Percentiles rank a stretch among this genome's conserved stretches.
Conservation (phyloP, 2,329 filamentous ascomycete genomes). For the Colletotrichum chrysophilum region DNA sequence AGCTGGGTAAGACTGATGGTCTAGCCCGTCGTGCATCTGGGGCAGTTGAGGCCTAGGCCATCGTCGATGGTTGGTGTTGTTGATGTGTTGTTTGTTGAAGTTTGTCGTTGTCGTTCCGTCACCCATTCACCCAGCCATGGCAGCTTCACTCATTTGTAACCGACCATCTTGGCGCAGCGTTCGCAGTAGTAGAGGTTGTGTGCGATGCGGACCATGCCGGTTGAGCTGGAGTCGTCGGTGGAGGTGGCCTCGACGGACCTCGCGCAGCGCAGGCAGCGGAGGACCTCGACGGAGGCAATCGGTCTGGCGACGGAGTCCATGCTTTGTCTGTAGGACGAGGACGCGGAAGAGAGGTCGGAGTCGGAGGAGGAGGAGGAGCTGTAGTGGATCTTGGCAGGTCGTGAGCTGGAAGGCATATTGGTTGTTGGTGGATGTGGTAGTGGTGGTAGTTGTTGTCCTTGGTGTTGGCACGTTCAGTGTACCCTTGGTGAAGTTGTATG, state of each 20-base stretch:
- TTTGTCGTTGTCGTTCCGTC: not conserved
- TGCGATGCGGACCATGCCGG: constrained; percentile 69
- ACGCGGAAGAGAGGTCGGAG: constrained; percentile 45
- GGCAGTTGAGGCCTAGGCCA: not conserved
- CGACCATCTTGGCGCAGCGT: constrained; percentile 67
- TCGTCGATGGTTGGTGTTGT: not conserved
- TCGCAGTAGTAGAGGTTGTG: constrained; percentile 72
- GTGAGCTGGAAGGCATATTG: constrained; percentile 34
- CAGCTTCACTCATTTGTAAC: constrained; percentile 57
- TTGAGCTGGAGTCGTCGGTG: constrained; percentile 62
- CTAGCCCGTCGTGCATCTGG: not conserved
- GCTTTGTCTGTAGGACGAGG: constrained; percentile 43
- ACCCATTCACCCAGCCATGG: not conserved
- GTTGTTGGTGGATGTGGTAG: not conserved
- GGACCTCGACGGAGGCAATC: constrained; percentile 60
- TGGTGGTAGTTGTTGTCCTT: not conserved
- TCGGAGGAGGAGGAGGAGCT: constrained; percentile 47
- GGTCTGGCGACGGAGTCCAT: constrained; percentile 54
- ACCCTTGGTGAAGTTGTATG: not conserved
- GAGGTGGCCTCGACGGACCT: constrained; percentile 65
- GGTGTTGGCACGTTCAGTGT: not conserved
- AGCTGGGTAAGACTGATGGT: not conserved
- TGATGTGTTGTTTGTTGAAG: not conserved
- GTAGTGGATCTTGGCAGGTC: constrained; percentile 41
- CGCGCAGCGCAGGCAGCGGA: constrained; percentile 68